Conservation (phyloP, 257 asterid genomes). For the Salvia splendens region DNA sequence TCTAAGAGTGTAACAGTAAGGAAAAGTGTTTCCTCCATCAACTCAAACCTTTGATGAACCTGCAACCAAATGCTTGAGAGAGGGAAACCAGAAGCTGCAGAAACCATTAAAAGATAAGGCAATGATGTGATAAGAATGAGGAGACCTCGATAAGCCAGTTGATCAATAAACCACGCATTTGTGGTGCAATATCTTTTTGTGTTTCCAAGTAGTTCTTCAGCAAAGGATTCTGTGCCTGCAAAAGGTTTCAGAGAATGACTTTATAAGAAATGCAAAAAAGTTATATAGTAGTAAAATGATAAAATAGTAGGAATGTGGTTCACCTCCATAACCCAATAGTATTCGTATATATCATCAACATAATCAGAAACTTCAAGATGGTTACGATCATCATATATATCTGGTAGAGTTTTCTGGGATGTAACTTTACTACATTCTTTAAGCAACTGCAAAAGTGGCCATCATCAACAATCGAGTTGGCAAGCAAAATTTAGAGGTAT, state of each 20-base stretch:
- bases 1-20: conserved; percentile 77
- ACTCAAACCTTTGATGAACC: conserved; percentile 79
- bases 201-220: conserved; percentile 58
- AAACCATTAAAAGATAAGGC: conserved; percentile 15
- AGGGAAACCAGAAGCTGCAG: conserved; percentile 22
- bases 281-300: conserved; percentile 9
- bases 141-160: conserved; percentile 95
- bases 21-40: conserved; percentile 95
- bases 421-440: conserved; percentile 43
- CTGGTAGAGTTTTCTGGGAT: conserved; percentile 55
- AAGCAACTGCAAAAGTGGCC: conserved; percentile 41
- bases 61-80: conserved; percentile 37
- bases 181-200: conserved; percentile 71
- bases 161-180: conserved; percentile 88
- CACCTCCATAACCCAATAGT: conserved; percentile 98
- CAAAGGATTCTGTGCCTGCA: conserved; percentile 64
- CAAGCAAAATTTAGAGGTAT: conserved; percentile 13
- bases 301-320: conserved; percentile 18
- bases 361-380: conserved; percentile 91
- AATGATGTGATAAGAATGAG: conserved; percentile 24
- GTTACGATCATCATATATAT: conserved; percentile 73
- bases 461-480: conserved; percentile 25
- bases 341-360: conserved; percentile 87
- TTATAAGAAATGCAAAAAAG: background rate
- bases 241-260: conserved; percentile 16